phyloP scores from a whole-genome alignment of 2,329 filamentous ascomycete species.

The Paecilomyces niveus region DNA sequence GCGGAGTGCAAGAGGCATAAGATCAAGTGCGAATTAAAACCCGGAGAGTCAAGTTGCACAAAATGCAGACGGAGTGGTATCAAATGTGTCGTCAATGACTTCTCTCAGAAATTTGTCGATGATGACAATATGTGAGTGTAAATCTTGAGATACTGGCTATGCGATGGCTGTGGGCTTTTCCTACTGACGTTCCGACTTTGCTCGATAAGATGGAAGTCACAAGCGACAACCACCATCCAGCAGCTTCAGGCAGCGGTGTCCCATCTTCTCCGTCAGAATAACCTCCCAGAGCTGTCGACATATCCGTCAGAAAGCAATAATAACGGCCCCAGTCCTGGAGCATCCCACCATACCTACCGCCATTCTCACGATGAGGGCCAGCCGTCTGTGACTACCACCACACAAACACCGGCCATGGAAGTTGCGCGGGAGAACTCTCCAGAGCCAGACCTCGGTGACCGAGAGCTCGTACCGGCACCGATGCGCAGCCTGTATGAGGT shows the following conservation, averaged over 20 bases:
- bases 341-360: slow-evolving; percentile 20
- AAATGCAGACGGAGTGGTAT: slow-evolving; percentile 45
- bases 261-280: slow-evolving; percentile 37
- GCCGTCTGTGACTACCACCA: slow-evolving; percentile 18
- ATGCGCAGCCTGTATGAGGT: slow-evolving; percentile 51
- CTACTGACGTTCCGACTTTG: background rate
- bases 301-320: slow-evolving; percentile 24
- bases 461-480: slow-evolving; percentile 41
- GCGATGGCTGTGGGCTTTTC: background rate
- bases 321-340: slow-evolving; percentile 19
- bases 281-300: slow-evolving; percentile 35
- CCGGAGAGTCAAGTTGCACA: slow-evolving; percentile 40
- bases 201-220: slow-evolving; percentile 37
- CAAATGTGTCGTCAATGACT: slow-evolving; percentile 49
- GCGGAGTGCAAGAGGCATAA: slow-evolving; percentile 49
- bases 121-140: slow-evolving; percentile 44
- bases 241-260: slow-evolving; percentile 40
- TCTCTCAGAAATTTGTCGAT: slow-evolving; percentile 49
- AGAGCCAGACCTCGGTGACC: slow-evolving; percentile 34
- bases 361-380: slow-evolving; percentile 20
- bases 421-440: slow-evolving; percentile 42
- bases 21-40: slow-evolving; percentile 47
- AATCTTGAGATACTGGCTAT: background rate
- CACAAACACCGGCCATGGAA: slow-evolving; percentile 27
- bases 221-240: slow-evolving; percentile 34